phyloP scores from a whole-genome alignment of 768 basidiomycete genomes.

The Leccinum boreale region DNA sequence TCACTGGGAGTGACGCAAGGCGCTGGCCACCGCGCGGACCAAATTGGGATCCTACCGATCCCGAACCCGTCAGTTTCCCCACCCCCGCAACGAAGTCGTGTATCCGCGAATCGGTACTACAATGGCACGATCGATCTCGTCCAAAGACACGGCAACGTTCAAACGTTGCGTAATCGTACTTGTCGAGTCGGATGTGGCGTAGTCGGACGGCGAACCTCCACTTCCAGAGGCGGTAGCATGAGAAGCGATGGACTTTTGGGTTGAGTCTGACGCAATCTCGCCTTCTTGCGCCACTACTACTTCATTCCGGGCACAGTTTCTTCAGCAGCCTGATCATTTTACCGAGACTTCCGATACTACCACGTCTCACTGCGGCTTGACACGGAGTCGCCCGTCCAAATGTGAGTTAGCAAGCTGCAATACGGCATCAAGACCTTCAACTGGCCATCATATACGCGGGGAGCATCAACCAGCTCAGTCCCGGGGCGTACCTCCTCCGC shows the following conservation, averaged over 20 bases:
- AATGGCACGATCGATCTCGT: constrained; percentile 28
- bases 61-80: constrained; percentile 11
- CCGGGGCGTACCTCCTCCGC: constrained; percentile 68
- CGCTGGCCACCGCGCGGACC: constrained; percentile 16
- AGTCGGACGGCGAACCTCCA: constrained; percentile 23
- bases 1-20: constrained; percentile 15
- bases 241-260: constrained; percentile 5
- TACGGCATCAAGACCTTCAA: constrained; percentile 55
- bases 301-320: constrained; percentile 35
- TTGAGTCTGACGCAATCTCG: constrained; percentile 4
- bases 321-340: constrained; percentile 7
- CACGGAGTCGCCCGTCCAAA: constrained; percentile 15
- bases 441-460: constrained; percentile 57
- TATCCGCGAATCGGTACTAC: constrained; percentile 23
- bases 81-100: constrained; percentile 25
- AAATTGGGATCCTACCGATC: constrained; percentile 15
- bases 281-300: constrained; percentile 27
- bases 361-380: constrained; percentile 27
- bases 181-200: constrained; percentile 24
- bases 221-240: constrained; percentile 8
- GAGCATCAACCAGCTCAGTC: constrained; percentile 59
- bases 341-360: constrained; percentile 28
- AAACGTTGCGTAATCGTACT: constrained; percentile 20
- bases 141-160: constrained; percentile 16
- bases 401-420: constrained; percentile 35